phyloP scores from a whole-genome alignment of 1,284 basidiomycete species.

The Melampsora americana region DNA sequence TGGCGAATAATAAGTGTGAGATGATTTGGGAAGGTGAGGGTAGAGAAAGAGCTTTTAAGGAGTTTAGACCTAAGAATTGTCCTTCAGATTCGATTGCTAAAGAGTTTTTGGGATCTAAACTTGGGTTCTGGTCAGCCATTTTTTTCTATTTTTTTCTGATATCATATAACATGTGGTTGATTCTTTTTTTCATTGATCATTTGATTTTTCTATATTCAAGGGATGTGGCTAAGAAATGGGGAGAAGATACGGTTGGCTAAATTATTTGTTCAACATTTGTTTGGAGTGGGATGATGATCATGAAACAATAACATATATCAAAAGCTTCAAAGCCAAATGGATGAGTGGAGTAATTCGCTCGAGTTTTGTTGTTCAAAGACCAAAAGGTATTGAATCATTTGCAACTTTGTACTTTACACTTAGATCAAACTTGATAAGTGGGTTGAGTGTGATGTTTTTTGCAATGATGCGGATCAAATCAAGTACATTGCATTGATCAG shows the following conservation, averaged over 20 bases:
- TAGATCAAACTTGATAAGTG: too few relatives aligned
- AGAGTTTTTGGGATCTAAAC: slow-evolving; percentile 43
- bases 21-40: slow-evolving; percentile 89
- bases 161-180: background rate
- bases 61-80: slow-evolving; percentile 77
- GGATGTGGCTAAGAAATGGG: slow-evolving; percentile 45
- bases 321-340: too few relatives aligned
- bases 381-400: too few relatives aligned
- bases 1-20: slow-evolving; percentile 82
- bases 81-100: slow-evolving; percentile 68
- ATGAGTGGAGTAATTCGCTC: too few relatives aligned
- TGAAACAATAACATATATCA: too few relatives aligned
- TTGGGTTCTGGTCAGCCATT: slow-evolving; percentile 35
- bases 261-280: background rate
- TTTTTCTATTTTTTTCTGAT: slow-evolving; percentile 6
- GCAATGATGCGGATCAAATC: too few relatives aligned
- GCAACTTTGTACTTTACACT: too few relatives aligned
- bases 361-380: too few relatives aligned
- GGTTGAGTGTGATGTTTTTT: too few relatives aligned
- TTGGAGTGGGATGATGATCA: background rate
- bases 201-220: background rate
- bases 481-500: too few relatives aligned
- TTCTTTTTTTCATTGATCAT: background rate
- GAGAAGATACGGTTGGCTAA: slow-evolving; percentile 41
- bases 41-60: slow-evolving; percentile 74